Percentiles rank a stretch among this genome's conserved stretches.
Conservation (phyloP, 768 basidiomycete genomes). For the Phylloporus sp. region DNA sequence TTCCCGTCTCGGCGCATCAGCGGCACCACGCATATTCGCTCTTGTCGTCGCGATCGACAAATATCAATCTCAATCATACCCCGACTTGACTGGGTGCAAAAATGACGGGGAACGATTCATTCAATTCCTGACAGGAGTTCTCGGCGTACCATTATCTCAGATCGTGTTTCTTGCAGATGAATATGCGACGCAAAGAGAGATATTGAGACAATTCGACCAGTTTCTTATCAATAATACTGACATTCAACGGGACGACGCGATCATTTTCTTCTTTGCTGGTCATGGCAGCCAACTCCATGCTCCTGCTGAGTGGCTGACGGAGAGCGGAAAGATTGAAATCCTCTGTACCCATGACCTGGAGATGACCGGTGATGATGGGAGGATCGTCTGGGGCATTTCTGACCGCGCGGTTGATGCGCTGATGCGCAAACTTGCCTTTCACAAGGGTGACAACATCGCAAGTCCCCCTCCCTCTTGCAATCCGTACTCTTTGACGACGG, state of each 20-base stretch:
- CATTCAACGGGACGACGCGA: constrained; percentile 13
- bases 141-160: constrained; percentile 11
- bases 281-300: constrained; percentile 10
- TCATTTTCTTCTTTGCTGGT: constrained; percentile 18
- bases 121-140: constrained; percentile 4
- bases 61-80: neutral
- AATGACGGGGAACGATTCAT: constrained; percentile 16
- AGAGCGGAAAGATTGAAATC: constrained; percentile 8
- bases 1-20: neutral
- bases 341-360: constrained; percentile 11
- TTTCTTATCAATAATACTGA: constrained; percentile 10
- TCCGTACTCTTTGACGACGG: neutral
- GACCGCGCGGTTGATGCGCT: constrained; percentile 13
- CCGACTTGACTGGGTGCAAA: constrained; percentile 13
- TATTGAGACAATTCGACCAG: constrained; percentile 1
- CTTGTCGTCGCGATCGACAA: constrained; percentile 15
- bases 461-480: neutral
- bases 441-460: constrained; percentile 19
- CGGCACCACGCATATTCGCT: constrained; percentile 14
- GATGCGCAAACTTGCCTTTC: constrained; percentile 14
- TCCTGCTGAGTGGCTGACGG: constrained; percentile 18
- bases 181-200: constrained; percentile 6
- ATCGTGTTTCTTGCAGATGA: constrained; percentile 15
- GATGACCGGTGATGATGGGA: constrained; percentile 5
- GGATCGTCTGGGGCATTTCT: constrained; percentile 8